A percentile compares a stretch with the other conserved stretches of the same genome.
These are phyloP conservation scores for Deakozyma indianensis DNA, from an alignment of 805 yeast species.

Conservation along the genomic window DNA sequence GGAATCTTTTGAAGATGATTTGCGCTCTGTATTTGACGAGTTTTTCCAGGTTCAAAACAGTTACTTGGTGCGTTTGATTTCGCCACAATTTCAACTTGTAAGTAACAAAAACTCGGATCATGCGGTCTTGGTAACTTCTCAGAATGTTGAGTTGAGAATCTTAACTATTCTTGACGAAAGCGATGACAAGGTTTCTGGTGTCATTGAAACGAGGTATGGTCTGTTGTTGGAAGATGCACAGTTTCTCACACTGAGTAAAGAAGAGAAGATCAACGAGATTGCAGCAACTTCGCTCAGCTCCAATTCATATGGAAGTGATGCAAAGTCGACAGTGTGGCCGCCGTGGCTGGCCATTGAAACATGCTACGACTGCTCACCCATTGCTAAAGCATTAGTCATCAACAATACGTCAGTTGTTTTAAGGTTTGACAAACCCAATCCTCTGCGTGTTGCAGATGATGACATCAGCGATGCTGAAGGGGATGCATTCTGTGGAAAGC, in stretches of 20 bases:
- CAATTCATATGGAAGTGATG: slow-evolving; percentile 45
- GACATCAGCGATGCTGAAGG: slow-evolving; percentile 3
- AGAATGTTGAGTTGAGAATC: slow-evolving; percentile 52
- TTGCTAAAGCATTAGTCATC: slow-evolving; percentile 39
- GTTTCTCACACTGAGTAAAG: slow-evolving; percentile 47
- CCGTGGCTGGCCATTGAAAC: slow-evolving; percentile 76
- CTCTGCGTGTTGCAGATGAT: slow-evolving; percentile 25
- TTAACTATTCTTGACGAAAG: slow-evolving; percentile 43
- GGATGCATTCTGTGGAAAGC: slow-evolving; percentile 6
- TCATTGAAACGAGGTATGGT: slow-evolving; percentile 56
- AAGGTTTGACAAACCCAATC: slow-evolving; percentile 40
- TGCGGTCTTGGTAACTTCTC: slow-evolving; percentile 59
- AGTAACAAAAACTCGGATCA: slow-evolving; percentile 37
- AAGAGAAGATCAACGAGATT: slow-evolving; percentile 27
- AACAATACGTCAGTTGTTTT: slow-evolving; percentile 50
- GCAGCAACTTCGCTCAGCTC: slow-evolving; percentile 32
- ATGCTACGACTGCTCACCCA: slow-evolving; percentile 37
- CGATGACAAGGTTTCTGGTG: slow-evolving; percentile 26
- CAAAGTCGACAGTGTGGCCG: slow-evolving; percentile 48
- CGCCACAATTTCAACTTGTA: slow-evolving; percentile 72
- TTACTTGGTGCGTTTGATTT: slow-evolving; percentile 49
- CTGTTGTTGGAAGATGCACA: slow-evolving; percentile 55
- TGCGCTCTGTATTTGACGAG: slow-evolving; percentile 27
- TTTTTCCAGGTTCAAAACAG: slow-evolving; percentile 31
- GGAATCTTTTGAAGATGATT: slow-evolving; percentile 34